phyloP scores from a whole-genome alignment of 208 protist species.

The Spongospora subterranea region DNA sequence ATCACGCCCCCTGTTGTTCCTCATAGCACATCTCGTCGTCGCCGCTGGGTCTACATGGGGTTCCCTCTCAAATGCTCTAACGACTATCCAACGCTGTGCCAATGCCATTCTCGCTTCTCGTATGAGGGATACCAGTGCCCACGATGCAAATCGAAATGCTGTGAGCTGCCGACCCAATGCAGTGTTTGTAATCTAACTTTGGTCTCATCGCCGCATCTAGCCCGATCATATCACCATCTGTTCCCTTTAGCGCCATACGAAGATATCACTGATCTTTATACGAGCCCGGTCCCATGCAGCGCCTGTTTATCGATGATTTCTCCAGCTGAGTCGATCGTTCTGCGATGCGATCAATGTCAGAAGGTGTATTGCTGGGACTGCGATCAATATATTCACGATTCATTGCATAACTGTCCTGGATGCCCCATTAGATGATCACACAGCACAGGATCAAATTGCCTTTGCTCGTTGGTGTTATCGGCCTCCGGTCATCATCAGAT shows the following conservation, averaged over 20 bases:
- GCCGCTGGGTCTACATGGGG: conserved; percentile 71
- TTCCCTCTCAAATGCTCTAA: conserved; percentile 69
- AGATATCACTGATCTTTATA: conserved; percentile 44
- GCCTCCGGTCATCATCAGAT: no score
- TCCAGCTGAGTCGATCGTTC: background rate
- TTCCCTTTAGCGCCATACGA: conserved; percentile 77
- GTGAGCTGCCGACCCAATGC: conserved; percentile 79
- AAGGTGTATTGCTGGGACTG: conserved; percentile 79
- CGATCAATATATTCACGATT: conserved; percentile 80
- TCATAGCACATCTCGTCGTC: background rate
- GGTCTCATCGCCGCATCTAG: conserved; percentile 82
- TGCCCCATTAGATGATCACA: conserved; percentile 64
- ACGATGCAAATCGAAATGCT: conserved; percentile 74
- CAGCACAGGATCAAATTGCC: background rate
- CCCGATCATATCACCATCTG: conserved; percentile 83
- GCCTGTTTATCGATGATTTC: conserved; percentile 52
- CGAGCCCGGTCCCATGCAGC: conserved; percentile 4
- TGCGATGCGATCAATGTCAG: conserved; percentile 73
- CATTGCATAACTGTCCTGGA: conserved; percentile 81
- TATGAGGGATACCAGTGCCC: conserved; percentile 74
- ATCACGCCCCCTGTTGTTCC: conserved; percentile 41
- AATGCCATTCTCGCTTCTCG: conserved; percentile 61
- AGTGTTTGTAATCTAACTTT: conserved; percentile 77
- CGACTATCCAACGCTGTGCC: conserved; percentile 64
- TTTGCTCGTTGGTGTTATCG: background rate